Evolutionary conservation across 1,284 basidiomycete species (phyloP).

Genomic region (Leccinum pseudoinsigne): DNA sequence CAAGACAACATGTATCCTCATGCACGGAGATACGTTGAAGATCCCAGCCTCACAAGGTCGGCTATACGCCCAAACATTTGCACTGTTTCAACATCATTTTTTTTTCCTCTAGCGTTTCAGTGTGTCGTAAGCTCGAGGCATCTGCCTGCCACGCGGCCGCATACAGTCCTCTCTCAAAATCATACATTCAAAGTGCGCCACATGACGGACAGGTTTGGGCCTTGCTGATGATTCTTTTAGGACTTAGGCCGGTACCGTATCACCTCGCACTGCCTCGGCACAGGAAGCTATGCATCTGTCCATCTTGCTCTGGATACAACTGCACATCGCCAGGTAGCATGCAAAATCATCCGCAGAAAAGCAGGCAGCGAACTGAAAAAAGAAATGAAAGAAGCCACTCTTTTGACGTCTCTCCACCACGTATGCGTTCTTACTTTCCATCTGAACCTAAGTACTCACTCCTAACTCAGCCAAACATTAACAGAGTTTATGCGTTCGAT

Average conservation of each 20-base stretch:
- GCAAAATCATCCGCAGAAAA: slow-evolving; percentile 73
- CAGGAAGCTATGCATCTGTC: slow-evolving; percentile 80
- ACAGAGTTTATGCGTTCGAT: slow-evolving; percentile 70
- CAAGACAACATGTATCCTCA: slow-evolving; percentile 64
- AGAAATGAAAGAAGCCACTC: slow-evolving; percentile 74
- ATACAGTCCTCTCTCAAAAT: slow-evolving; percentile 57
- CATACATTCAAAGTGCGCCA: slow-evolving; percentile 50
- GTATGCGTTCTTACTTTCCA: slow-evolving; percentile 40
- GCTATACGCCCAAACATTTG: slow-evolving; percentile 8
- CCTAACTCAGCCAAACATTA: slow-evolving; percentile 71
- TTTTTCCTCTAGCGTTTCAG: slow-evolving; percentile 53
- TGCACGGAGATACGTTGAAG: slow-evolving; percentile 70
- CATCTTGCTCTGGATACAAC: slow-evolving; percentile 69
- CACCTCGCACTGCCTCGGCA: slow-evolving; percentile 73
- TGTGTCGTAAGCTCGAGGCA: slow-evolving; percentile 60
- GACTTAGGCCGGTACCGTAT: slow-evolving; percentile 63
- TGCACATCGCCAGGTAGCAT: slow-evolving; percentile 74
- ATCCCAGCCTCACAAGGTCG: slow-evolving; percentile 65
- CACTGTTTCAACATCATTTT: not conserved
- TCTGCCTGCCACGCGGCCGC: slow-evolving; percentile 48
- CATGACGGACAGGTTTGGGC: slow-evolving; percentile 6
- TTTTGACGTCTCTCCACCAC: slow-evolving; percentile 69
- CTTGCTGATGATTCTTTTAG: slow-evolving; percentile 31
- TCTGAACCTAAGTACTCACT: not conserved
- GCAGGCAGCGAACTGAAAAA: slow-evolving; percentile 55